phyloP scores from a whole-genome alignment of 2,329 filamentous ascomycete species.

The Penicillium brasilianum region DNA sequence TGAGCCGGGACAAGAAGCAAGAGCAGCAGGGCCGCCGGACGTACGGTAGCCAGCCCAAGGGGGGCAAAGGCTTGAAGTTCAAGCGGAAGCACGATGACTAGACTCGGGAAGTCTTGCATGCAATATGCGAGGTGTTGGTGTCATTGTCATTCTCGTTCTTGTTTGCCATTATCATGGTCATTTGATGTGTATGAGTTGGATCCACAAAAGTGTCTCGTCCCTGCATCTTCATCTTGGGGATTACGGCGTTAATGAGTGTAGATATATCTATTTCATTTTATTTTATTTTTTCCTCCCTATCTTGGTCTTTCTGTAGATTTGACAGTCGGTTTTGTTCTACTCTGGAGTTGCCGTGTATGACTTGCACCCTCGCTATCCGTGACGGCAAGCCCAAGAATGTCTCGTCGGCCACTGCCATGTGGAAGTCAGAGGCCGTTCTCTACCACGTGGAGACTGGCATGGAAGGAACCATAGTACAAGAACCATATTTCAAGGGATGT shows the following conservation, averaged over 20 bases:
- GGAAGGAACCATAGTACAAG: not conserved
- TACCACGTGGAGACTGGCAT: slow-evolving; percentile 9
- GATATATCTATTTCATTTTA: slow-evolving; percentile 34
- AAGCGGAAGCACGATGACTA: slow-evolving; percentile 53
- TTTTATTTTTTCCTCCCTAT: slow-evolving; percentile 11
- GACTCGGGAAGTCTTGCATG: not conserved
- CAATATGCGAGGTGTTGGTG: not conserved
- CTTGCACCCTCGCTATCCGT: not conserved
- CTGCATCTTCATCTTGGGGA: slow-evolving; percentile 31
- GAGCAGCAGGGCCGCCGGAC: slow-evolving; percentile 63
- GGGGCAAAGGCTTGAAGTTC: slow-evolving; percentile 61
- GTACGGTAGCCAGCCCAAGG: slow-evolving; percentile 77
- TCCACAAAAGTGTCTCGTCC: slow-evolving; percentile 30
- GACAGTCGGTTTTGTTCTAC: not conserved
- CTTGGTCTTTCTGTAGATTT: not conserved
- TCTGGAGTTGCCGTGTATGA: not conserved
- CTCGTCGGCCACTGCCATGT: slow-evolving; percentile 9
- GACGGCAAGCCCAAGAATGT: not conserved
- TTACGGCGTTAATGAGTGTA: slow-evolving; percentile 32
- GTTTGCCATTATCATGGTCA: slow-evolving; percentile 4
- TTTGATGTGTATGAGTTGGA: slow-evolving; percentile 28
- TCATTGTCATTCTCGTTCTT: not conserved
- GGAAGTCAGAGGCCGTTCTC: not conserved
- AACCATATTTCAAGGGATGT: not conserved
- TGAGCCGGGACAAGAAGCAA: slow-evolving; percentile 74